Percentiles rank a stretch among this genome's conserved stretches.
Conservation (phyloP, 768 basidiomycete genomes). For the Termitomyces sp. region DNA sequence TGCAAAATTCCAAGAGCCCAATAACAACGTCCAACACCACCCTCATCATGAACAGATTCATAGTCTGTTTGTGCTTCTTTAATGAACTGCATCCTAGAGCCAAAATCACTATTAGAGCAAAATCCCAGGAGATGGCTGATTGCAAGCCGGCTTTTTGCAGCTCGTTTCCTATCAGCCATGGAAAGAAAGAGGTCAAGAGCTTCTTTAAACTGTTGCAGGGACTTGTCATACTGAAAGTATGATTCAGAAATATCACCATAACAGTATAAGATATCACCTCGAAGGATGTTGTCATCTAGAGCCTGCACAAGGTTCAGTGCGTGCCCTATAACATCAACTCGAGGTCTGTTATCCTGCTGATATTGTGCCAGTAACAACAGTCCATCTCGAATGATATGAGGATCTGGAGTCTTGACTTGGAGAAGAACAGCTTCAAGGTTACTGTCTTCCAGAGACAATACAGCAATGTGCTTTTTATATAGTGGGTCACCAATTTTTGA, state of each 20-base stretch:
- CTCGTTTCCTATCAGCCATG: not conserved
- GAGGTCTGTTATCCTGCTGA: not conserved
- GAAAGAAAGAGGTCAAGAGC: not conserved
- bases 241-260: not conserved
- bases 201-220: not conserved
- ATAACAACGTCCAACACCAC: not conserved
- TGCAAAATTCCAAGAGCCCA: not conserved
- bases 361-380: conserved; percentile 6
- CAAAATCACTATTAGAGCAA: not conserved
- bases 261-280: not conserved
- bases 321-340: conserved; percentile 3
- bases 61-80: no score
- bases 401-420: not conserved
- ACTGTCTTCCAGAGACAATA: not conserved
- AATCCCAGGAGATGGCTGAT: not conserved
- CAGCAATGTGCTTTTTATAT: conserved; percentile 11
- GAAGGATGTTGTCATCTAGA: not conserved
- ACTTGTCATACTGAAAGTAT: not conserved
- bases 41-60: not conserved
- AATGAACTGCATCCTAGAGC: no score
- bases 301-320: not conserved
- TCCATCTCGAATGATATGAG: conserved; percentile 9
- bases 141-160: conserved; percentile 1
- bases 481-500: conserved; percentile 11
- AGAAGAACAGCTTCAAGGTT: conserved; percentile 1